Conservation (phyloP, 805 yeast genomes). For the Cyberlindnera euphorbiiphila region DNA sequence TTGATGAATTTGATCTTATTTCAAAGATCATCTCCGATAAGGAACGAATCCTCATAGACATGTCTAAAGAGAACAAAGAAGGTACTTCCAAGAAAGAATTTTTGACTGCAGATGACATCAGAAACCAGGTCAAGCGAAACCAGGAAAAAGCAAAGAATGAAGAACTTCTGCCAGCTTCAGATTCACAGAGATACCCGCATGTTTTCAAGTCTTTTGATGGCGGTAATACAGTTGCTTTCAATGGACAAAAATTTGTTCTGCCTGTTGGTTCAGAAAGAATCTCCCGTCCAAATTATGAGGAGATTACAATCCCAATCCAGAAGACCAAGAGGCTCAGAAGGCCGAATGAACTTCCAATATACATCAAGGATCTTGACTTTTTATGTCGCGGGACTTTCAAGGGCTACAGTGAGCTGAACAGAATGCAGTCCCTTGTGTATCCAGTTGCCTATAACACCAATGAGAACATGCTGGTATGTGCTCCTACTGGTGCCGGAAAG, state of each 20-base stretch:
- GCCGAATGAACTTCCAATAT: constrained; percentile 44
- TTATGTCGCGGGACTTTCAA: constrained; percentile 82
- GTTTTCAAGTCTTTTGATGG: constrained; percentile 72
- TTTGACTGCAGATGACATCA: constrained; percentile 53
- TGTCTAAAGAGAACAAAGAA: constrained; percentile 18
- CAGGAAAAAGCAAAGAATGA: constrained; percentile 46
- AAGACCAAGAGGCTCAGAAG: constrained; percentile 40
- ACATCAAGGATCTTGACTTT: constrained; percentile 62
- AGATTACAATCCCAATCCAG: constrained; percentile 77
- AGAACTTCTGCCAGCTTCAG: constrained; percentile 42
- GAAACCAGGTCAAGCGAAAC: constrained; percentile 48
- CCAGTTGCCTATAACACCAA: constrained; percentile 91
- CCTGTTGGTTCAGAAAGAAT: constrained; percentile 78
- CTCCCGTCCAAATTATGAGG: constrained; percentile 64
- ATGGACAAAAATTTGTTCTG: constrained; percentile 75
- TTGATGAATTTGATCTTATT: constrained; percentile 79
- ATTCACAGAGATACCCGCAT: constrained; percentile 69
- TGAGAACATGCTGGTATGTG: constrained; percentile 94
- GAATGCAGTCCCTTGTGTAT: constrained; percentile 85
- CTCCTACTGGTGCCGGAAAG: constrained; percentile 98
- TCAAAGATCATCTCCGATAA: constrained; percentile 53
- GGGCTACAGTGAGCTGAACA: constrained; percentile 71
- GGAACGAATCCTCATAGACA: constrained; percentile 26
- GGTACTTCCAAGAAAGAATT: constrained; percentile 30
- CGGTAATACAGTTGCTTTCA: constrained; percentile 65